Base-by-base conservation (phyloP, 2,329 filamentous ascomycete species). In the Cryphonectria radicalis region DNA sequence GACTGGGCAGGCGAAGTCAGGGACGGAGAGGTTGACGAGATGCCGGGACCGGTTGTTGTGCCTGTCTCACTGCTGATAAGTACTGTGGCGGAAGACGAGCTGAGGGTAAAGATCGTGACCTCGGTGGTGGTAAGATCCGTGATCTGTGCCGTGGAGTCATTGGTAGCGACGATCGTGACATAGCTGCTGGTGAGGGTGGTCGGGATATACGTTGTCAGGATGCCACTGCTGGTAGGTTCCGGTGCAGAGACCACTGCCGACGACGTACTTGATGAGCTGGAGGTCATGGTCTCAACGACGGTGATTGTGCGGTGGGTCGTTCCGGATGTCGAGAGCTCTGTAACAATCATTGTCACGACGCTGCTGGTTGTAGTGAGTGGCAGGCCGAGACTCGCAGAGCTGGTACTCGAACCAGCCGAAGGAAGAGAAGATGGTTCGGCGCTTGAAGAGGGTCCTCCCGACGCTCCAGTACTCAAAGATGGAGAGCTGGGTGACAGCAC, bases 121-220 rank as follows among this genome's bases (percentile, higher is more conserved):
- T 50, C 28, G 6, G 69, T 71, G 28, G 66, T 71, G 4, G 69
- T 71, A 6, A 67, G n/a, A 25, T 71, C 66, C 55, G 71, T 71
- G 5, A 73, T 43, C 37, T 71, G 71, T 46, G 66, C 53, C n/a
- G 71, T 73, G n/a, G 71, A 73, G 7, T 50, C 32, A 43, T 73
- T 73, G 28, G 69, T 73, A 25, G 71, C 69, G 10, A 71, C 63
- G 2, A 66, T 66, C 37, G 66, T 53, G 63, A 53, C 46, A 53
- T 60, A 13, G 63, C 63, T 71, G 37, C 69, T 73, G 14, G 69
- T 71, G 2, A 64, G 13, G 10, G 69, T 73, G 7, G 64, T 53
- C 3, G 69, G 69, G 2, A 66, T 50, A 28, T 22, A 42, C 14
- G 66, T 63, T 28, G 66, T 63, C 32, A 63, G 19, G 3, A n/a